Base-by-base conservation (phyloP, 23 red algal genomes). In the Gracilaria caudata region DNA sequence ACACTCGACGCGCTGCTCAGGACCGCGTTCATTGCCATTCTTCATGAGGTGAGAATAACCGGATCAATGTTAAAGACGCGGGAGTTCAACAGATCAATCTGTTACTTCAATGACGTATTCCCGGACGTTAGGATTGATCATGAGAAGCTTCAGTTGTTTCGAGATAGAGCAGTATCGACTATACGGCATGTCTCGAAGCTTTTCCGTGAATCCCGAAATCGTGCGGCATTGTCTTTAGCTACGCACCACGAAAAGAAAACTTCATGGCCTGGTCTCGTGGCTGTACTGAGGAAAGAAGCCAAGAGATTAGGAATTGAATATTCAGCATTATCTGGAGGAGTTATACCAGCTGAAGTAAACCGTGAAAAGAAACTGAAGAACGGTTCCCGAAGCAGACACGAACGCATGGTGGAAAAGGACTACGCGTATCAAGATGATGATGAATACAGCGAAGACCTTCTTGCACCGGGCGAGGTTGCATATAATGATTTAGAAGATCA, bases 141-240 rank as follows among this genome's bases (percentile, higher is more conserved):
- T 47, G 29, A 29, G 25, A 21, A 47, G 43, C 70, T 75, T 49
- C 37, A 47, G 29, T 3, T 7, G 70, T 24, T 32, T 12, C 70
- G 70, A 46, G 70, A 75, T 47, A 75, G 8, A 49, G 70, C 39
- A 24, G 43, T 75, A 13, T 75, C 33, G 21, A 75, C 19, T 24
- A 46, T 75, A 5, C 29, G 70, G 24, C 13, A 36, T 39, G 40
- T 29, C 10, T 43, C 70, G 7, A 75, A 36, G 43, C 39, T 49
- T 26, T 46, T 75, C 40, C 37, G 70, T 39, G 70, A 75, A 24
- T 75, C 70, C 26, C 19, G 24, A 29, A 39, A 75, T 39, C 19
- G 70, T 3, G 16, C 70, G 33, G 70, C 70, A 14, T 11, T 47
- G 39, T 9, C 25, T 2, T 7, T 75, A 3, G 21, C 35, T 26